Base-by-base conservation (phyloP, 345 rosid species). In the Arabidopsis suecica region DNA sequence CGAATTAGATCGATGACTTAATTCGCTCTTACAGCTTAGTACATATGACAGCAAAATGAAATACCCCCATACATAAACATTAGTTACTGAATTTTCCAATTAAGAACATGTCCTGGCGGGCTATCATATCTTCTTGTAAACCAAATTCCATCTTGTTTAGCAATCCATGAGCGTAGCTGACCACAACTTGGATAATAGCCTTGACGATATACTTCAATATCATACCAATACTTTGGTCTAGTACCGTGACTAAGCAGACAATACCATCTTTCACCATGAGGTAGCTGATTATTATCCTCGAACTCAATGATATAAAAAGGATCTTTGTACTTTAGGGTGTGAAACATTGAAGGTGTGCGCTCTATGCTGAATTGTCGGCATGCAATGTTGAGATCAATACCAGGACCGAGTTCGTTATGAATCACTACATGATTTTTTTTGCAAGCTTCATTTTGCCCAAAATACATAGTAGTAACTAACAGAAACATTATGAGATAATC, bases 401-500 rank as follows among this genome's bases (percentile, higher is more conserved):
- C 51, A 7, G 9, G 54, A 30, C 2, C 38, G 5, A 44, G 5
- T 44, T 63, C 54, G 25, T 63, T 63, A 28, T 63, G 68, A 14
- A 63, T 14, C 30, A 63, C 68, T 44, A 63, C 47, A 44, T 63
- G 68, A 3, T 63, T 44, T 2, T 14, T 28, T 23, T 63, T 44
- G 54, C 68, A 63, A 30, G 67, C 67, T 62, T 62, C 51, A n/a
- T 7, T 63, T 63, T 28, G 5, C 14, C 23, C 68, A n/a, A 63
- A 28, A 45, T 0, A 45, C 23, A 30, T 14, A 9, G 14, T 14
- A 44, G 14, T 63, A 63, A 28, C 5, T 63, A 63, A n/a, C 38
- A 28, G 0, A 44, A 28, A 42, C 14, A 28, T 5, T 63, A n/a
- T 28, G 23, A 28, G 10, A 16, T 30, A 14, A 45, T 45, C 2